Base-by-base conservation (phyloP, 2,329 filamentous ascomycete genomes). In the Zymoseptoria crescenta region DNA sequence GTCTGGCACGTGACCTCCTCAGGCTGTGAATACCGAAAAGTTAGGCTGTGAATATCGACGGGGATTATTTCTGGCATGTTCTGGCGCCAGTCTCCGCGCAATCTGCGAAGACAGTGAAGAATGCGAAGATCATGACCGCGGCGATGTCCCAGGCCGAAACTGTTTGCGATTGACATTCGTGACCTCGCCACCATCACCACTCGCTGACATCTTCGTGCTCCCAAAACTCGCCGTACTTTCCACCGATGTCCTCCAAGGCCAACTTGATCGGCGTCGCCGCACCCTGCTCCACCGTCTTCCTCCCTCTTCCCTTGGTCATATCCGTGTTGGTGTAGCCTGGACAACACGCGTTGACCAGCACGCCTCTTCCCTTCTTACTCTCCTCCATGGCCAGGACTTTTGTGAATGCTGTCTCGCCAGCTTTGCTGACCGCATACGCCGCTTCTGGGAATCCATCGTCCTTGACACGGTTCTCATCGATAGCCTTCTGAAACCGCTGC, bases 381-480 rank as follows among this genome's bases (percentile, higher is more conserved):
- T 72, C 68, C 55, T 71, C 64, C 63, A 64, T 58, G 16, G 71
- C 71, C 19, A 74, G 60, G 6, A 62, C 72, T 53, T 71, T 72
- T n/a, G 72, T 74, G 56, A 70, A 66, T 0, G 69, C 72, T 3
- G 68, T 74, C 60, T 67, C 67, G 16, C 72, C 72, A 10, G 72
- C 70, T 57, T 74, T 74, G 55, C 68, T 71, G 6, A 79, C 76
- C 0, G 75, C 76, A 64, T 83, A 83, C 8, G 77, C 80, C 2
- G 77, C 74, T 45, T 74, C 77, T 1, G 79, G 79, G 68, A 79
- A 83, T 0, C 80, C 80, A 2, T 74, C 69, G 50, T 79, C 73
- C 54, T 76, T 76, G 51, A 52, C 64, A 81, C 76, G 24, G 68
- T 75, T 0, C 76, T 69, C 69, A n/a, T 73, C 71, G 0, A 81